A percentile compares a stretch with the other conserved stretches of the same genome.
phyloP scores from a whole-genome alignment of 1,284 basidiomycete genomes.

The Melampsora americana region DNA sequence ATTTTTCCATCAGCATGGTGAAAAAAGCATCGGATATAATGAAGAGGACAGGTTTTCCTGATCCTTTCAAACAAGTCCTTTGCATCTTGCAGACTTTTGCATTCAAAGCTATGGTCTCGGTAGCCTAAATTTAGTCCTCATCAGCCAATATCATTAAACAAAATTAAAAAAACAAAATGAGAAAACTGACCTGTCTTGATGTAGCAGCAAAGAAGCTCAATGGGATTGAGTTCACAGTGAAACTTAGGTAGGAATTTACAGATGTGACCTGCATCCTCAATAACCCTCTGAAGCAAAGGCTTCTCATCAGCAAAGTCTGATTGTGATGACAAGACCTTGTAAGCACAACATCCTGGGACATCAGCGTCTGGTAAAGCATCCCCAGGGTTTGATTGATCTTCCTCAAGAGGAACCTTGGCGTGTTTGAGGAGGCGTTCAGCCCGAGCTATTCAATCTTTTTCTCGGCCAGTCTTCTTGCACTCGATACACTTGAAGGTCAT shows the following conservation, averaged over 20 bases:
- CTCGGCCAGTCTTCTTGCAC: background rate
- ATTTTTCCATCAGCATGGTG: background rate
- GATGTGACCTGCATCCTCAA: background rate
- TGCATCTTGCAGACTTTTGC: background rate
- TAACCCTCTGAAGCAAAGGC: background rate
- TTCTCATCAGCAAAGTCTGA: background rate
- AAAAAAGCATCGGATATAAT: background rate
- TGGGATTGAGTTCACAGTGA: conserved; percentile 6
- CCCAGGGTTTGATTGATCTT: background rate
- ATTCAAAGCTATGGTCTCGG: conserved; percentile 1
- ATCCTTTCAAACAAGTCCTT: background rate
- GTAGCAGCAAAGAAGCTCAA: background rate
- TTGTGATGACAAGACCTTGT: background rate
- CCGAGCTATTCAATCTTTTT: background rate
- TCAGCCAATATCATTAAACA: background rate
- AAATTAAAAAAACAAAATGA: background rate
- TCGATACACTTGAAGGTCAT: background rate
- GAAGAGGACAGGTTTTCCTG: background rate
- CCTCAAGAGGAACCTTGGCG: background rate
- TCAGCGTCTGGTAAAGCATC: background rate
- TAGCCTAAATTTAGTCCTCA: background rate
- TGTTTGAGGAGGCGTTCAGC: background rate
- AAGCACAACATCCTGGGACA: background rate
- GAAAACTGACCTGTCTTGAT: background rate
- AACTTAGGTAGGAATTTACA: too few relatives aligned